A percentile compares a stretch with the other conserved stretches of the same genome.
Conservation (phyloP, 495 filamentous ascomycete genomes). For the Letharia columbiana region DNA sequence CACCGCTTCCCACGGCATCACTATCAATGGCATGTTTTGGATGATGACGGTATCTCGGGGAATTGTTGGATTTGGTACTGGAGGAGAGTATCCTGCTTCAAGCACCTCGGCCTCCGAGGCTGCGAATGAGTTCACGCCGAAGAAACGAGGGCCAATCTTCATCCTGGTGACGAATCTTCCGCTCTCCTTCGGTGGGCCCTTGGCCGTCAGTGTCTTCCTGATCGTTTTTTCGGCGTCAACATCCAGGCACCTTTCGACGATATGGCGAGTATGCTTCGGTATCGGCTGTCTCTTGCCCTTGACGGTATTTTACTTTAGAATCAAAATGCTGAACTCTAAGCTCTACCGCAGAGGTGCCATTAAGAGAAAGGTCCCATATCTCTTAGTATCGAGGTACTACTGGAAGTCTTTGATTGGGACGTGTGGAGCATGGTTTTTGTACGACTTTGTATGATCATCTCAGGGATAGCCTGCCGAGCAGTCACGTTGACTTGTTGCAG, state of each 20-base stretch:
- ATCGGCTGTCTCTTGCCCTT: conserved; percentile 45
- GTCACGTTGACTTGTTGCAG: conserved; percentile 27
- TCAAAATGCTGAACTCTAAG: conserved; percentile 44
- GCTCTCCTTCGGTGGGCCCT: conserved; percentile 41
- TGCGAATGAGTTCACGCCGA: conserved; percentile 39
- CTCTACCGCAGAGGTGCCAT: conserved; percentile 44
- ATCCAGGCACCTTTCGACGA: conserved; percentile 36
- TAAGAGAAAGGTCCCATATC: conserved; percentile 39
- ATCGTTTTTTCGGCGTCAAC: conserved; percentile 39
- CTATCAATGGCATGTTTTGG: conserved; percentile 45
- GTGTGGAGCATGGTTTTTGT: conserved; percentile 45
- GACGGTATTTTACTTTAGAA: conserved; percentile 44
- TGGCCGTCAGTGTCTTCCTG: conserved; percentile 41
- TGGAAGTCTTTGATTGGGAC: conserved; percentile 43
- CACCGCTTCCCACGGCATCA: conserved; percentile 41
- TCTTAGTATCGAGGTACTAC: conserved; percentile 38
- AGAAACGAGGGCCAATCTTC: conserved; percentile 42
- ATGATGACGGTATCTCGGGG: conserved; percentile 48
- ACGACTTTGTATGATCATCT: conserved; percentile 33
- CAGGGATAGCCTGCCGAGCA: neutral
- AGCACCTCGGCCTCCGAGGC: conserved; percentile 41
- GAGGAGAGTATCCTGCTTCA: conserved; percentile 42
- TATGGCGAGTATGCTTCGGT: conserved; percentile 46
- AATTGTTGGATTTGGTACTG: conserved; percentile 44
- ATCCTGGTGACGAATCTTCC: conserved; percentile 48